These are phyloP conservation scores for Begonia peltatifolia DNA, from an alignment of 306 rosid genomes.

Conservation along the genomic window DNA sequence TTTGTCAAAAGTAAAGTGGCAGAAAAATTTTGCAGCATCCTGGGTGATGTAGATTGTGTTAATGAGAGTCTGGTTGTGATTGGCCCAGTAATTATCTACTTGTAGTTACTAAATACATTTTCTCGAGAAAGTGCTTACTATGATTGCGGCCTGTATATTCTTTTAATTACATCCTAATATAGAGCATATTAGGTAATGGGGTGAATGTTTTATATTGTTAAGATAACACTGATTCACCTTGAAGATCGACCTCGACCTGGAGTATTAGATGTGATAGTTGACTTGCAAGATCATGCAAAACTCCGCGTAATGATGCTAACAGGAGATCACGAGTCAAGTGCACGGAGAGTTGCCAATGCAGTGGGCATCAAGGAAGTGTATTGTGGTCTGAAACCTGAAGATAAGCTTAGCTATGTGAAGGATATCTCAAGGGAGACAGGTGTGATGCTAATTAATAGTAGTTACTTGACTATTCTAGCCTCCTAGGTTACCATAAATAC, in stretches of 20 bases:
- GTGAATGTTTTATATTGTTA: conserved; percentile 12
- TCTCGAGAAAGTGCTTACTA: no score
- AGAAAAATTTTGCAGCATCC: no score
- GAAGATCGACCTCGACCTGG: conserved; percentile 95
- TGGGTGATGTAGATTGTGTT: no score
- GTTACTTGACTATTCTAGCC: no score
- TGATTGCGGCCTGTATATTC: no score
- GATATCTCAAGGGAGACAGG: conserved; percentile 78
- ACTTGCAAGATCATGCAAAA: conserved; percentile 55
- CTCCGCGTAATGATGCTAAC: conserved; percentile 88
- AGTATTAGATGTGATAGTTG: conserved; percentile 53
- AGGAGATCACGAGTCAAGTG: conserved; percentile 85
- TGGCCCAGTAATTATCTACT: no score
- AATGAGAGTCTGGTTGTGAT: no score
- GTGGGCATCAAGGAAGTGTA: conserved; percentile 76
- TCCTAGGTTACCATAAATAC: no score
- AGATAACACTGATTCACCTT: conserved; percentile 88
- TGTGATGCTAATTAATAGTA: background rate
- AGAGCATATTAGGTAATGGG: background rate
- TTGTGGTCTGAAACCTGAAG: conserved; percentile 92
- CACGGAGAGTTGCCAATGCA: conserved; percentile 80
- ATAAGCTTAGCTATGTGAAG: conserved; percentile 80
- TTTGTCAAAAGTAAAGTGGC: no score
- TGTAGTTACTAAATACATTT: no score
- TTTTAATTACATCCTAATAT: no score